Base-by-base conservation (phyloP, 2,329 filamentous ascomycete genomes). In the Pleomassaria siparia region DNA sequence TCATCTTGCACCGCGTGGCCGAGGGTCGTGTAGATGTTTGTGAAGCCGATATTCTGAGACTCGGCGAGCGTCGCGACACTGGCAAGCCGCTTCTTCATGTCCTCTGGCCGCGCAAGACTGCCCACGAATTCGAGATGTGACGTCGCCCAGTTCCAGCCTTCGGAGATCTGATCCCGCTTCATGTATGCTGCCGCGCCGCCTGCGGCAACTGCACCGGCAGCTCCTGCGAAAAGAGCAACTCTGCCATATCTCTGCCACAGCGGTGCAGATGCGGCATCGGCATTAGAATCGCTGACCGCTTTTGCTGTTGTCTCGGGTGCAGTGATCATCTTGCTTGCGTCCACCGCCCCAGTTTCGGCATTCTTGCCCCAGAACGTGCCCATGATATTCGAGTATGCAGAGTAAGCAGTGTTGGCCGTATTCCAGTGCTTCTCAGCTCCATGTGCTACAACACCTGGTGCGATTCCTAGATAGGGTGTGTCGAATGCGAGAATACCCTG, bases 41-140 rank as follows among this genome's bases (percentile, higher is more conserved):
- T 85, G 65, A 91, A 95, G 2, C 88, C 88, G 12, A 96, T 79
- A 11, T 78, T 79, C 12, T 89, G 79, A 48, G 88, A 83, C 37
- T 76, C 69, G 26, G 84, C 79, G 16, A 91, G 74, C 49, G 79
- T 76, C n/a, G 82, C 77, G 67, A 96, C 77, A 50, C 76, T 80
- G n/a, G 77, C 74, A 9, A 96, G 79, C 25, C 94, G 83, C 63
- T 84, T 81, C 58, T 85, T 84, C 55, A 97, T 76, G 64, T 96
- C 91, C 59, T 91, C 87, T 4, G 84, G 84, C n/a, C 89, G 84
- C 40, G 88, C 87, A 7, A 99, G 80, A 62, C 90, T 95, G 2
- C 91, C 90, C 1, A 97, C 89, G 62, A 97, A 99, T 69, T 94
- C 89, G 21, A 99, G 82, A 71, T 99, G 94, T 28, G 89, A 94